These are phyloP conservation scores for Coemansia pectinata DNA, from an alignment of 192 early-diverging fungal genomes.

Conservation along the genomic window DNA sequence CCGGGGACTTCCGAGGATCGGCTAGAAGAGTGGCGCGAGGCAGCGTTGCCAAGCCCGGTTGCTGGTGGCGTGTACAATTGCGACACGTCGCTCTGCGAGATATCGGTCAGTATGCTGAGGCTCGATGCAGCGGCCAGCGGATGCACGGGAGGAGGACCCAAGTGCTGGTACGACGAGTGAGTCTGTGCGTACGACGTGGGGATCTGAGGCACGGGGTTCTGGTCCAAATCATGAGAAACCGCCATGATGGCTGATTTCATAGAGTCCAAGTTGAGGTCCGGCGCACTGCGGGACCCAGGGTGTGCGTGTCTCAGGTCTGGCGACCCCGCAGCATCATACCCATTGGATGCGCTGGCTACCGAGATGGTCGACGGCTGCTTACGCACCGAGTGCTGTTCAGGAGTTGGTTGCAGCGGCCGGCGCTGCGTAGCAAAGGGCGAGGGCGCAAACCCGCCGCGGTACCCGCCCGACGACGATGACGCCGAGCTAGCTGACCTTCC, in stretches of 20 bases:
- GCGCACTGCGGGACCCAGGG: slow-evolving; percentile 48
- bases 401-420: slow-evolving; percentile 22
- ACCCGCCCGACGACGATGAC: slow-evolving; percentile 32
- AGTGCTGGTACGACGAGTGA: background rate
- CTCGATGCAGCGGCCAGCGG: slow-evolving; percentile 9
- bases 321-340: slow-evolving; percentile 2
- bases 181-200: slow-evolving; percentile 24
- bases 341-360: slow-evolving; percentile 10
- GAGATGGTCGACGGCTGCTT: slow-evolving; percentile 44
- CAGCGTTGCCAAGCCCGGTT: background rate
- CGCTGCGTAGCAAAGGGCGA: slow-evolving; percentile 35
- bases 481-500: slow-evolving; percentile 46
- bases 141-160: slow-evolving; percentile 11
- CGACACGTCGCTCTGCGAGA: slow-evolving; percentile 3
- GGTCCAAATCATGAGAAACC: slow-evolving; percentile 21
- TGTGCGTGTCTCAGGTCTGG: slow-evolving; percentile 24
- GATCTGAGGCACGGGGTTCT: slow-evolving; percentile 42
- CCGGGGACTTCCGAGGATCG: background rate
- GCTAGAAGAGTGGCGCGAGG: slow-evolving; percentile 1
- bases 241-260: slow-evolving; percentile 33
- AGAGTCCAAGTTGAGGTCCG: slow-evolving; percentile 43
- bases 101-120: slow-evolving; percentile 16
- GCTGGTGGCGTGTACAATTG: slow-evolving; percentile 1
- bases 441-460: slow-evolving; percentile 16
- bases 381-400: slow-evolving; percentile 27